These are phyloP conservation scores for Botryotinia narcissicola DNA, from an alignment of 2,329 filamentous ascomycete genomes.

Conservation along the genomic window DNA sequence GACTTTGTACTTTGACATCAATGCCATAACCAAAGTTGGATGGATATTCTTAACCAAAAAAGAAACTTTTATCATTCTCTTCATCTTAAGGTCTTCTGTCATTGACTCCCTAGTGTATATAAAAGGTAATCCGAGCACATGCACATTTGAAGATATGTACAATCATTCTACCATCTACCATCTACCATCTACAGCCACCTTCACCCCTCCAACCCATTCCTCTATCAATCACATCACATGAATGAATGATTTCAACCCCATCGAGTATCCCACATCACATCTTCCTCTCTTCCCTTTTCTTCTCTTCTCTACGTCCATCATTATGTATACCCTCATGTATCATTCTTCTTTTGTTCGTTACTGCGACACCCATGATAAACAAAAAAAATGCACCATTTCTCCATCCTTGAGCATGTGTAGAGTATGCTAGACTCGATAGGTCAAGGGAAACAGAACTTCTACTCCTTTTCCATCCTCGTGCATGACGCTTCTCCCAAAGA, in stretches of 20 bases:
- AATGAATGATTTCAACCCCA: not conserved
- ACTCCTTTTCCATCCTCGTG: constrained; percentile 9
- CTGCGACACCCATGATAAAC: not conserved
- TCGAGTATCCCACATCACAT: not conserved
- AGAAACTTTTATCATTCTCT: not conserved
- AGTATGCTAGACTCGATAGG: not conserved
- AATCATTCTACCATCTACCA: too few species aligned
- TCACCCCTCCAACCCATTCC: not conserved
- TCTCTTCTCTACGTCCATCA: not conserved
- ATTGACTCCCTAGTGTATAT: not conserved
- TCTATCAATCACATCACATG: not conserved
- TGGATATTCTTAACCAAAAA: not conserved
- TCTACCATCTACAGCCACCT: too few species aligned
- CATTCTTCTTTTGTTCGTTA: not conserved
- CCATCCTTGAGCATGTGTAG: not conserved
- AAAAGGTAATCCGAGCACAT: not conserved
- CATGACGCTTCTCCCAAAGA: constrained; percentile 4
- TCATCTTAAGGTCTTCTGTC: not conserved
- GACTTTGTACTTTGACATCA: not conserved
- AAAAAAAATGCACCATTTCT: not conserved
- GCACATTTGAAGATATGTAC: not conserved
- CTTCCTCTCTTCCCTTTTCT: not conserved
- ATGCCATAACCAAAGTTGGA: not conserved
- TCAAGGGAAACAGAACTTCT: not conserved
- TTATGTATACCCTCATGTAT: not conserved